A percentile compares a stretch with the other conserved stretches of the same genome.
These are phyloP conservation scores for Alternaria angustiovoidea DNA, from an alignment of 2,329 filamentous ascomycete genomes.

Conservation along the genomic window DNA sequence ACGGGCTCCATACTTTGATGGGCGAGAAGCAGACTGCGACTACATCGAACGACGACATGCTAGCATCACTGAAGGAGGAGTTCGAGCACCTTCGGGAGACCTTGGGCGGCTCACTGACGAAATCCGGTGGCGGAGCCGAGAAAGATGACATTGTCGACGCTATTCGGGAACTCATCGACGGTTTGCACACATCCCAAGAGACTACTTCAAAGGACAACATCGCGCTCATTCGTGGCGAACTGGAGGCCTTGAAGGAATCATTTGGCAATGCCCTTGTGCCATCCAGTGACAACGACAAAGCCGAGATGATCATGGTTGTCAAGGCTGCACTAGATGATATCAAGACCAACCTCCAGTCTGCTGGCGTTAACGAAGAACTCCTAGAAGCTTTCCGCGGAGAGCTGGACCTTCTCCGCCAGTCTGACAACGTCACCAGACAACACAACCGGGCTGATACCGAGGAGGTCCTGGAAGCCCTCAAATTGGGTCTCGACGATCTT, in stretches of 20 bases:
- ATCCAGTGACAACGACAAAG: conserved; percentile 47
- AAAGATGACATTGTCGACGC: conserved; percentile 76
- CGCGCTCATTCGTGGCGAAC: conserved; percentile 53
- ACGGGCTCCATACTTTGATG: conserved; percentile 56
- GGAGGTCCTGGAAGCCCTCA: conserved; percentile 59
- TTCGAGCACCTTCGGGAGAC: conserved; percentile 68
- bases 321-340: conserved; percentile 51
- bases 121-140: conserved; percentile 56
- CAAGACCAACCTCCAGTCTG: conserved; percentile 36
- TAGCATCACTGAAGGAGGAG: conserved; percentile 64
- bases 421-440: conserved; percentile 51
- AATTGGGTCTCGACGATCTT: conserved; percentile 60
- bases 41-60: conserved; percentile 54
- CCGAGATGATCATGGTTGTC: conserved; percentile 53
- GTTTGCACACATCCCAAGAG: conserved; percentile 53
- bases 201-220: conserved; percentile 53
- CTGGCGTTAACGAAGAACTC: conserved; percentile 58
- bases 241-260: conserved; percentile 55
- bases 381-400: conserved; percentile 61
- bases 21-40: conserved; percentile 41
- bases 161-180: conserved; percentile 61
- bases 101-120: conserved; percentile 61
- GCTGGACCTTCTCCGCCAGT: conserved; percentile 58
- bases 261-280: conserved; percentile 54
- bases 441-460: conserved; percentile 56